A percentile compares a stretch with the other conserved stretches of the same genome.
These are phyloP conservation scores for Saxispiralis lemnorum DNA, from an alignment of 495 filamentous ascomycete species.

Conservation along the genomic window DNA sequence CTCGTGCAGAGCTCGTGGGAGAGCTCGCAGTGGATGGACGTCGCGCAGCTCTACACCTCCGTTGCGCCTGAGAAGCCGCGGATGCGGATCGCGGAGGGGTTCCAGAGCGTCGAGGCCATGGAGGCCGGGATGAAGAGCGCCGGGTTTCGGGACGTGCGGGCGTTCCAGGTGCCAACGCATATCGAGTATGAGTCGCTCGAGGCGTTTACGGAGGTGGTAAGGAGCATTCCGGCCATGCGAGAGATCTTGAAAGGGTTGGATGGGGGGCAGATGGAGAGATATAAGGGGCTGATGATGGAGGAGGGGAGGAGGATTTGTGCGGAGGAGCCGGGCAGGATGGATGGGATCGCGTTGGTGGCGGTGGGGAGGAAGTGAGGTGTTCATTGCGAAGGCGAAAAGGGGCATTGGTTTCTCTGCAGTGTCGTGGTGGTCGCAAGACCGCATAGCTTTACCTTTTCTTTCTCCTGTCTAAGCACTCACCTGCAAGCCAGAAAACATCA, in stretches of 20 bases:
- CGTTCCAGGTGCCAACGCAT: background rate
- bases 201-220: constrained; percentile 4
- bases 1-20: constrained; percentile 6
- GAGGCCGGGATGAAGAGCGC: constrained; percentile 12
- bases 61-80: constrained; percentile 8
- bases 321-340: constrained; percentile 4
- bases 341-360: constrained; percentile 7
- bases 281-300: background rate
- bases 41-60: constrained; percentile 1
- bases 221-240: constrained; percentile 9
- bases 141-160: constrained; percentile 12
- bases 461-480: no score
- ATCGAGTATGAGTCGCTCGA: constrained; percentile 3
- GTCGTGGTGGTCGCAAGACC: no score
- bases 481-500: no score
- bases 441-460: no score
- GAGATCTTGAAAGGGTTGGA: constrained; percentile 3
- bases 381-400: background rate
- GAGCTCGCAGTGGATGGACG: constrained; percentile 11
- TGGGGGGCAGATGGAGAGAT: constrained; percentile 5
- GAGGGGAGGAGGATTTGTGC: constrained; percentile 9
- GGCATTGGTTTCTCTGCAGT: no score
- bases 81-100: constrained; percentile 5
- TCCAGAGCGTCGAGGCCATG: background rate
- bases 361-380: constrained; percentile 13